Percentiles rank a stretch among this genome's conserved stretches.
Conservation (phyloP, 2,329 filamentous ascomycete species). For the Colletotrichum limetticola region DNA sequence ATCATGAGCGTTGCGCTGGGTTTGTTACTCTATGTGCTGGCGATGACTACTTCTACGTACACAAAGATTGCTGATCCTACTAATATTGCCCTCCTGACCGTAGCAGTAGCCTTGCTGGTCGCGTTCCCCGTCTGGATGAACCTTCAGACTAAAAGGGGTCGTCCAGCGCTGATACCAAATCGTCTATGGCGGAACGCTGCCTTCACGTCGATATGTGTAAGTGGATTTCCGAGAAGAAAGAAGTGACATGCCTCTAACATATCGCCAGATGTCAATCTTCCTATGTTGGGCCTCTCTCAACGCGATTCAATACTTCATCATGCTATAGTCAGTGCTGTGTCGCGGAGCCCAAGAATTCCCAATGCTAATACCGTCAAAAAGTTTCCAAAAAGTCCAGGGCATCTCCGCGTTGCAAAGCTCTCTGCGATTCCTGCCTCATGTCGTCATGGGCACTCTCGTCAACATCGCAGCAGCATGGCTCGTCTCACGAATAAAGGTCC, state of each 20-base stretch:
- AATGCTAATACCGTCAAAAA: constrained; percentile 37
- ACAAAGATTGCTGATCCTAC: constrained; percentile 50
- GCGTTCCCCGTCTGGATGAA: constrained; percentile 66
- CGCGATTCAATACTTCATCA: constrained; percentile 58
- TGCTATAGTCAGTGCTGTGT: constrained; percentile 52
- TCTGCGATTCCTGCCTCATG: constrained; percentile 58
- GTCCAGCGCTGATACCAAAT: constrained; percentile 70
- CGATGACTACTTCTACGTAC: constrained; percentile 52
- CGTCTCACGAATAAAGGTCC: constrained; percentile 49
- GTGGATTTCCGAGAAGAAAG: neutral
- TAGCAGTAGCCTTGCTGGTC: constrained; percentile 55
- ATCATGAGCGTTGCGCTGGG: constrained; percentile 58
- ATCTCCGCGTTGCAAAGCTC: constrained; percentile 58
- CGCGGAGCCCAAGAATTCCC: neutral
- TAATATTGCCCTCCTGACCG: constrained; percentile 56
- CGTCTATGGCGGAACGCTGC: constrained; percentile 65
- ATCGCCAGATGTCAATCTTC: constrained; percentile 51
- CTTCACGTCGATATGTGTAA: constrained; percentile 64
- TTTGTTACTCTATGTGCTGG: constrained; percentile 62
- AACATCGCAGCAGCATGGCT: constrained; percentile 56
- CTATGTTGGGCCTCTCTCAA: constrained; percentile 59
- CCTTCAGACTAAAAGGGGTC: constrained; percentile 55
- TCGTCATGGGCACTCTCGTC: constrained; percentile 53
- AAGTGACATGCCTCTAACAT: neutral
- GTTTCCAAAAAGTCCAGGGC: constrained; percentile 61